phyloP scores from a whole-genome alignment of 768 basidiomycete genomes.

The Suillus clintonianus region DNA sequence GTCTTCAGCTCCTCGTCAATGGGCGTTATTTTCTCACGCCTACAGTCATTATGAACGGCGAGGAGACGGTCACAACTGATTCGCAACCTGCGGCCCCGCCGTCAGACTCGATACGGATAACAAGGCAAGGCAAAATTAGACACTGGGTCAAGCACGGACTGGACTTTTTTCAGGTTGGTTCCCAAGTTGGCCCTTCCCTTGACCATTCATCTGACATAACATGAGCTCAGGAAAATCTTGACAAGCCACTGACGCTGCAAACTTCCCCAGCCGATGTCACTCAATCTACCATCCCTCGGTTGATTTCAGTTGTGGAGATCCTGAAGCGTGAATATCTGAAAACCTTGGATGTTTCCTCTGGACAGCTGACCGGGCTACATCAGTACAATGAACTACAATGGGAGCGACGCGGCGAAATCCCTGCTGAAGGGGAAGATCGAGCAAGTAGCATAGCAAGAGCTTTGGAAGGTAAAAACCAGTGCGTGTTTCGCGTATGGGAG shows the following conservation, averaged over 20 bases:
- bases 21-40: not conserved
- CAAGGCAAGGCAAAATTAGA: constrained; percentile 55
- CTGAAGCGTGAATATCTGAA: constrained; percentile 81
- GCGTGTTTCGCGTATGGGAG: constrained; percentile 24
- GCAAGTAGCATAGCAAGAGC: constrained; percentile 34
- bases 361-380: constrained; percentile 57
- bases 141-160: constrained; percentile 55
- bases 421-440: constrained; percentile 35
- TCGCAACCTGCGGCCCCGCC: not conserved
- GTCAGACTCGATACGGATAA: constrained; percentile 50
- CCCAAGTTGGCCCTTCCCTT: not conserved
- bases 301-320: constrained; percentile 81
- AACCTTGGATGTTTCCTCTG: constrained; percentile 43
- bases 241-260: constrained; percentile 55
- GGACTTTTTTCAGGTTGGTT: constrained; percentile 52
- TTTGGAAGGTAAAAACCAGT: constrained; percentile 64
- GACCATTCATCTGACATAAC: constrained; percentile 1
- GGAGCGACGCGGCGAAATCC: constrained; percentile 30
- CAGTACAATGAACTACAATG: constrained; percentile 76
- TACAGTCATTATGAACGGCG: not conserved
- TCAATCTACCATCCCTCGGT: constrained; percentile 51
- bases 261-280: constrained; percentile 49
- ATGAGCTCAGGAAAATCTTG: constrained; percentile 44
- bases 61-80: not conserved
- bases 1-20: not conserved